These are phyloP conservation scores for Candida stauntonica DNA, from an alignment of 805 yeast species.

Conservation along the genomic window DNA sequence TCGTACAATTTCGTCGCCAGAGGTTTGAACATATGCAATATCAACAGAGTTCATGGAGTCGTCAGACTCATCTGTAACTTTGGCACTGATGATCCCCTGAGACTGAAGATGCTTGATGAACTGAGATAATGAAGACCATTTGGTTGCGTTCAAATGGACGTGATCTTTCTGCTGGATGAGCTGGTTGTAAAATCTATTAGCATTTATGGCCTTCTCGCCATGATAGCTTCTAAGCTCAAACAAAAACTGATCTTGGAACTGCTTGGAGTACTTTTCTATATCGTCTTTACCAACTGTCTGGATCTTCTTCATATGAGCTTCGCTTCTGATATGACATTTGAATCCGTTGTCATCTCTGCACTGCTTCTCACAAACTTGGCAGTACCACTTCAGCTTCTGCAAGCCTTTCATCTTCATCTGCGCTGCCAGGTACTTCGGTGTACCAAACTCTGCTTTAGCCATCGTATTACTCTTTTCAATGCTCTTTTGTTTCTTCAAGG, in stretches of 20 bases:
- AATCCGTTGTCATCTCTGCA: slow-evolving; percentile 96
- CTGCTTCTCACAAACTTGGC: slow-evolving; percentile 89
- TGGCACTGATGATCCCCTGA: slow-evolving; percentile 52
- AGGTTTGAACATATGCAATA: slow-evolving; percentile 51
- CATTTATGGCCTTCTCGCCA: slow-evolving; percentile 75
- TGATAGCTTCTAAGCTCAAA: slow-evolving; percentile 59
- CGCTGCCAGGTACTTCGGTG: slow-evolving; percentile 69
- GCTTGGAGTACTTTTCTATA: slow-evolving; percentile 53
- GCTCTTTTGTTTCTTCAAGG: background rate
- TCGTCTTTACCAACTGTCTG: slow-evolving; percentile 42
- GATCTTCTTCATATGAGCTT: slow-evolving; percentile 63
- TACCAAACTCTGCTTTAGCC: slow-evolving; percentile 58
- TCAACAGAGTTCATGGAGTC: slow-evolving; percentile 36
- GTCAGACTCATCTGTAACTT: slow-evolving; percentile 28
- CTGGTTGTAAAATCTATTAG: slow-evolving; percentile 87
- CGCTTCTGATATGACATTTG: slow-evolving; percentile 82
- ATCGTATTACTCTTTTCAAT: slow-evolving; percentile 24
- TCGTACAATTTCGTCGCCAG: slow-evolving; percentile 43
- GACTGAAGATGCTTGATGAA: slow-evolving; percentile 61
- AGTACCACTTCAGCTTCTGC: slow-evolving; percentile 81
- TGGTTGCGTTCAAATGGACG: slow-evolving; percentile 86
- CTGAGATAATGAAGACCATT: slow-evolving; percentile 65
- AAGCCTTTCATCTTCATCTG: slow-evolving; percentile 79
- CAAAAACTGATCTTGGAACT: slow-evolving; percentile 63
- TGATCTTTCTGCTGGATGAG: slow-evolving; percentile 79